A percentile compares a stretch with the other conserved stretches of the same genome.
Conservation (phyloP, 768 basidiomycete genomes). For the Kwoniella newhampshirensis region DNA sequence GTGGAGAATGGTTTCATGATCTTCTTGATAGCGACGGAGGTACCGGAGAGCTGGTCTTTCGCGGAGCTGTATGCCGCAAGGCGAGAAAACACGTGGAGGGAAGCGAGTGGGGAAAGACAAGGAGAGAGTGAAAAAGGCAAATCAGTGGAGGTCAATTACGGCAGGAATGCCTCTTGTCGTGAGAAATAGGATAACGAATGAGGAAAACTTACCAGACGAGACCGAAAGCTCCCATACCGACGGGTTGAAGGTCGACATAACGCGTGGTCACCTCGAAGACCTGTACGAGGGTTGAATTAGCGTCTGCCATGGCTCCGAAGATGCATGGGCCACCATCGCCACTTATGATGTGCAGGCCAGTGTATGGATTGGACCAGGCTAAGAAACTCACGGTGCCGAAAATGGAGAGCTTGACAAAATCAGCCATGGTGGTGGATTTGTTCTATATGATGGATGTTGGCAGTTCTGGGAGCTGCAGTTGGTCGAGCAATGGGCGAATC, state of each 20-base stretch:
- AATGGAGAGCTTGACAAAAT: slow-evolving; percentile 94
- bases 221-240: slow-evolving; percentile 99
- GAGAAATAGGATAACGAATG: no score
- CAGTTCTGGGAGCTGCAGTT: not conserved
- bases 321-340: no score
- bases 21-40: slow-evolving; percentile 98
- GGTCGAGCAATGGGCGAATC: not conserved
- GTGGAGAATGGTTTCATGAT: slow-evolving; percentile 99
- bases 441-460: not conserved
- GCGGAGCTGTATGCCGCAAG: slow-evolving; percentile 64
- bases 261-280: slow-evolving; percentile 82
- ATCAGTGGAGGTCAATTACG: not conserved
- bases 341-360: not conserved
- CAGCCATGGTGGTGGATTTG: slow-evolving; percentile 39
- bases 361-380: not conserved
- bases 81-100: no score
- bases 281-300: slow-evolving; percentile 19
- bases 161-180: not conserved
- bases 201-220: slow-evolving; percentile 79
- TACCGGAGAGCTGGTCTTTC: slow-evolving; percentile 88
- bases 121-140: not conserved
- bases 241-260: slow-evolving; percentile 98
- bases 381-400: slow-evolving; percentile 75
- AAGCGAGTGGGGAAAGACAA: not conserved
- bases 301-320: not conserved